A percentile compares a stretch with the other conserved stretches of the same genome.
Conservation (phyloP, 169 alveolate genomes). For the Plasmodium knowlesi region DNA sequence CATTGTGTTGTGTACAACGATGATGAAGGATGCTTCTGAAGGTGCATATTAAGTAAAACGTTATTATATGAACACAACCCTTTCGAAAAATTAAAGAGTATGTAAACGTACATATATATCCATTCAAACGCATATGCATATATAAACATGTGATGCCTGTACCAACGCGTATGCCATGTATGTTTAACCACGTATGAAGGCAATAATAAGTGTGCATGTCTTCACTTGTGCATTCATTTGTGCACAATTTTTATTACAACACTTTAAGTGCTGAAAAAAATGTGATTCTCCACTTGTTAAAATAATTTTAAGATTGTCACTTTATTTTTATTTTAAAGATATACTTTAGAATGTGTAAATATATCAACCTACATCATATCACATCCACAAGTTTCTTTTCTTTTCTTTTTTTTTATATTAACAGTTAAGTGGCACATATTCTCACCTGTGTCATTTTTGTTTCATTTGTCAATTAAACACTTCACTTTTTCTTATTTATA, state of each 20-base stretch:
- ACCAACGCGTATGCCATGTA: not conserved
- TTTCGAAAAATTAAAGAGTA: not conserved
- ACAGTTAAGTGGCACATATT: conserved; percentile 13
- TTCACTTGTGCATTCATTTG: not conserved
- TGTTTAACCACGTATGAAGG: not conserved
- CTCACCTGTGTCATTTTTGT: not conserved
- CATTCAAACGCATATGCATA: not conserved
- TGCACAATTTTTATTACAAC: not conserved
- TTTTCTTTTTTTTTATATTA: not conserved
- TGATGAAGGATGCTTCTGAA: not conserved
- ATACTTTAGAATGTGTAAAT: not conserved
- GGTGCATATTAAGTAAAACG: not conserved
- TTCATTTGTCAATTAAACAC: conserved; percentile 2
- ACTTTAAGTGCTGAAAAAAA: not conserved
- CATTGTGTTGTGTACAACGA: not conserved
- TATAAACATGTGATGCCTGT: not conserved
- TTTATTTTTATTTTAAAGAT: not conserved
- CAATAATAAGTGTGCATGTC: not conserved
- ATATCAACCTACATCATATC: not conserved
- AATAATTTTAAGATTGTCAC: not conserved
- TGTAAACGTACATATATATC: not conserved
- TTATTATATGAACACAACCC: not conserved
- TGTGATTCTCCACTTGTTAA: not conserved
- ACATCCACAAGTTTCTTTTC: not conserved
- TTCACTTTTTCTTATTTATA: not conserved